Percentiles rank a stretch among this genome's conserved stretches.
Evolutionary conservation across 768 basidiomycete species (phyloP).

Genomic region (Lactifluus volemus): DNA sequence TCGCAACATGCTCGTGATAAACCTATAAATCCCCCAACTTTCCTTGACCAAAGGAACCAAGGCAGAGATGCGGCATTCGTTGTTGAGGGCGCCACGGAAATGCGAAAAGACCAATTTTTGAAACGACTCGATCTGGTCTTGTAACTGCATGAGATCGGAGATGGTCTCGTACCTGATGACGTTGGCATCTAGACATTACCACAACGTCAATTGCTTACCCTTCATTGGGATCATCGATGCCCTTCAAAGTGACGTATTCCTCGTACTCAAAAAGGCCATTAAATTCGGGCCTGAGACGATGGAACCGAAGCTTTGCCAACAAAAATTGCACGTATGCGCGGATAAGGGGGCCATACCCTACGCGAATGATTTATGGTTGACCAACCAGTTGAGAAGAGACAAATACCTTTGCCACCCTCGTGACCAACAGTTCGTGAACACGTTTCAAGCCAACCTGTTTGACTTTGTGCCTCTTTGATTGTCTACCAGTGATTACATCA

Average conservation of each 20-base stretch:
- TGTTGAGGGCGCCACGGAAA: conserved; percentile 85
- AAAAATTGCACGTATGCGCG: conserved; percentile 95
- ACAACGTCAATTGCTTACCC: conserved; percentile 49
- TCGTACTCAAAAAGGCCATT: conserved; percentile 99
- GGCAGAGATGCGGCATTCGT: conserved; percentile 94
- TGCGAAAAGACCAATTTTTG: conserved; percentile 96
- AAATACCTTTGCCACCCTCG: conserved; percentile 67
- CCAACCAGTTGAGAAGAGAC: neutral
- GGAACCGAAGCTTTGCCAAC: conserved; percentile 91
- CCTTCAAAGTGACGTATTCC: conserved; percentile 94
- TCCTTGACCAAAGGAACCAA: conserved; percentile 97
- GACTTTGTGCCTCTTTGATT: conserved; percentile 92
- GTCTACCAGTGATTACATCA: conserved; percentile 43
- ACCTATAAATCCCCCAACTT: conserved; percentile 98
- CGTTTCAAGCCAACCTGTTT: conserved; percentile 97
- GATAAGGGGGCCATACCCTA: conserved; percentile 90
- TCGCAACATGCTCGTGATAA: conserved; percentile 97
- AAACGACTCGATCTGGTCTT: conserved; percentile 98
- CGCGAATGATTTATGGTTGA: neutral
- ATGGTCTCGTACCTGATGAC: conserved; percentile 81
- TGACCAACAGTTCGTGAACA: conserved; percentile 82
- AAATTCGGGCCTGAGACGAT: conserved; percentile 92
- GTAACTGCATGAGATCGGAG: conserved; percentile 91
- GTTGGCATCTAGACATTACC: neutral
- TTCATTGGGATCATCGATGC: conserved; percentile 98